Evolutionary conservation across 2,329 filamentous ascomycete species (phyloP), one percentile per base, ranked within the genome.

Genomic region (Penicillium olsonii): DNA sequence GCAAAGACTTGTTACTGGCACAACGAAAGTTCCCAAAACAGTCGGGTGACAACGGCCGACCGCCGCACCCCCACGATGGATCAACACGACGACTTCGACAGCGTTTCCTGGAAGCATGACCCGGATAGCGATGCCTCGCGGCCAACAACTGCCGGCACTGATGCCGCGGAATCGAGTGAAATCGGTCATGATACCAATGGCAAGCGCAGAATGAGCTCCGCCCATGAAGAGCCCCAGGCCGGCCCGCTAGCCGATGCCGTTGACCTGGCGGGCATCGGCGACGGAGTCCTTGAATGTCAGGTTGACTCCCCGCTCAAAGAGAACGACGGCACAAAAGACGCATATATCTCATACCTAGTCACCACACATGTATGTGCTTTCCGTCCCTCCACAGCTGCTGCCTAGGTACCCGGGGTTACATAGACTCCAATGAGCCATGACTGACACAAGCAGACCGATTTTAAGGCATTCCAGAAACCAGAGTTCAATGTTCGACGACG

Each of bases 241-340:
- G 78, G 75, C 15, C 66, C 76, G 24, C 68, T 78, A 52, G 77
- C 78, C 33, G 78, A 81, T 45, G 70, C 75, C 20, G 75, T 80
- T 49, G 85, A 88, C 64, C 73, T 84, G 43, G 84, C 84, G 38
- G 77, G 88, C 45, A 86, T 86, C 53, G 81, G 79, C 31, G 79
- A 84, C 58, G 92, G 95, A 59, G 81, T 83, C 48, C 80, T 99
- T 37, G 88, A 95, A 66, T 96, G 92, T 68, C 84, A 78, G 15
- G 92, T 99, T 15, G 84, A 84, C 46, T 83, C 86, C 50, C 91
- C 94, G 17, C 82, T 92, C 71, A 97, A 96, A 74, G 94, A 97
- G 77, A 94, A 92, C 65, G 90, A 96, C 65, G 92, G 94, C 40
- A 95, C 92, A 51, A 96, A 96, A 72, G 94, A 96, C 73, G 88